phyloP scores from a whole-genome alignment of 1,139 yeast genomes.

The Taphrina pruni region DNA sequence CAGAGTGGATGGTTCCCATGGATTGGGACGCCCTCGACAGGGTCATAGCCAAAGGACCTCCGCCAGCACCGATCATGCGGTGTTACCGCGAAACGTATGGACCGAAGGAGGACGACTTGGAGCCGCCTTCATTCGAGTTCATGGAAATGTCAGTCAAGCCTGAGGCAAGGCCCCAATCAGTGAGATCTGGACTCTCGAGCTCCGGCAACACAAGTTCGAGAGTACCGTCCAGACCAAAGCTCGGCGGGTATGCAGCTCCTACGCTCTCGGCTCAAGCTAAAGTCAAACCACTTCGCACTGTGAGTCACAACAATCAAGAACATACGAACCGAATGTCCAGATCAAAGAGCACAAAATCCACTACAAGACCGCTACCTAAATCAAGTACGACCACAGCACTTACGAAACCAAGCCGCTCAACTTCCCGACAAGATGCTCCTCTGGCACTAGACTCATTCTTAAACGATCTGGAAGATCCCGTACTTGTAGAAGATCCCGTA shows the following conservation, averaged over 20 bases:
- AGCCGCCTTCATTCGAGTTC: not conserved
- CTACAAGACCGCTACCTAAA: not conserved
- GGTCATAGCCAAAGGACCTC: not conserved
- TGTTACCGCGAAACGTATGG: not conserved
- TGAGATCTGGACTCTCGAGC: slow-evolving; percentile 7
- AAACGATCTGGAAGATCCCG: not conserved
- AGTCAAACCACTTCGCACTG: slow-evolving; percentile 5
- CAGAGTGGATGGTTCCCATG: slow-evolving; percentile 36
- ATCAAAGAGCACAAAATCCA: not conserved
- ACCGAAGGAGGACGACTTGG: not conserved
- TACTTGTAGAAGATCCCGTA: not conserved
- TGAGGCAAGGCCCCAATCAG: not conserved
- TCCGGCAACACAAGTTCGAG: not conserved
- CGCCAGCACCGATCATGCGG: not conserved
- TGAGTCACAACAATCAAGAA: not conserved
- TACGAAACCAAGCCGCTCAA: not conserved
- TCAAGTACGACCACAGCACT: not conserved
- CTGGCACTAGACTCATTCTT: not conserved
- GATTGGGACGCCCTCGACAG: slow-evolving; percentile 30
- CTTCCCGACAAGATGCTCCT: not conserved
- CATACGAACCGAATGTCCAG: not conserved
- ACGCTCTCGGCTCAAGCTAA: slow-evolving; percentile 33
- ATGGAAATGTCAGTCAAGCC: not conserved
- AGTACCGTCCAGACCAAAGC: not conserved
- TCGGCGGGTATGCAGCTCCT: slow-evolving; percentile 31